Conservation (phyloP, 2,329 filamentous ascomycete genomes). For the Fusarium aywerte region DNA sequence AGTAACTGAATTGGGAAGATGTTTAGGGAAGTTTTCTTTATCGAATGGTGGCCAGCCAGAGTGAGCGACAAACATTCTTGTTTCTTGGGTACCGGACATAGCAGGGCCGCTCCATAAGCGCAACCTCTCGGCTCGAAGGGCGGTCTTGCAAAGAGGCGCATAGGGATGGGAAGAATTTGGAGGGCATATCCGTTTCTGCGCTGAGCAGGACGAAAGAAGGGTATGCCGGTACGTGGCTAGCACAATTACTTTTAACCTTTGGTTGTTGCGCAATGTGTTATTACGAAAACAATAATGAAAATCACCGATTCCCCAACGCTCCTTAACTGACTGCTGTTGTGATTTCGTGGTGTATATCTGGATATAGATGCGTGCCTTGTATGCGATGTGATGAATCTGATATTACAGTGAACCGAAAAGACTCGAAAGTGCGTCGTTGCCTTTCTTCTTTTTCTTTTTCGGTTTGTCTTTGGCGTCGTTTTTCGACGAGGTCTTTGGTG, state of each 20-base stretch:
- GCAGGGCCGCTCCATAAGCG: slow-evolving; percentile 29
- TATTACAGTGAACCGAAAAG: slow-evolving; percentile 69
- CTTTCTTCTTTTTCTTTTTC: slow-evolving; percentile 68
- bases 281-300: slow-evolving; percentile 41
- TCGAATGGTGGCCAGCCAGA: slow-evolving; percentile 20
- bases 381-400: neutral
- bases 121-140: slow-evolving; percentile 36
- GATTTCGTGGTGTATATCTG: neutral
- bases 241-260: slow-evolving; percentile 31
- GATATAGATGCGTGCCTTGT: neutral
- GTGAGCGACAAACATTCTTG: slow-evolving; percentile 38
- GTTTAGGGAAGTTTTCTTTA: slow-evolving; percentile 22
- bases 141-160: slow-evolving; percentile 44
- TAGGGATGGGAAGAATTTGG: slow-evolving; percentile 42
- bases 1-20: slow-evolving; percentile 27
- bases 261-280: slow-evolving; percentile 41
- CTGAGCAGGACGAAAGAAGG: slow-evolving; percentile 36
- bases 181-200: slow-evolving; percentile 44
- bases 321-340: neutral
- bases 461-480: slow-evolving; percentile 53
- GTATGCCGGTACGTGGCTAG: slow-evolving; percentile 28
- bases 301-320: slow-evolving; percentile 28
- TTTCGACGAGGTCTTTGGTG: slow-evolving; percentile 48
- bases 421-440: slow-evolving; percentile 75
- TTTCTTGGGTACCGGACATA: slow-evolving; percentile 41